These are phyloP conservation scores for Magnusiomyces ingens DNA, from an alignment of 1,139 yeast species.

Conservation along the genomic window DNA sequence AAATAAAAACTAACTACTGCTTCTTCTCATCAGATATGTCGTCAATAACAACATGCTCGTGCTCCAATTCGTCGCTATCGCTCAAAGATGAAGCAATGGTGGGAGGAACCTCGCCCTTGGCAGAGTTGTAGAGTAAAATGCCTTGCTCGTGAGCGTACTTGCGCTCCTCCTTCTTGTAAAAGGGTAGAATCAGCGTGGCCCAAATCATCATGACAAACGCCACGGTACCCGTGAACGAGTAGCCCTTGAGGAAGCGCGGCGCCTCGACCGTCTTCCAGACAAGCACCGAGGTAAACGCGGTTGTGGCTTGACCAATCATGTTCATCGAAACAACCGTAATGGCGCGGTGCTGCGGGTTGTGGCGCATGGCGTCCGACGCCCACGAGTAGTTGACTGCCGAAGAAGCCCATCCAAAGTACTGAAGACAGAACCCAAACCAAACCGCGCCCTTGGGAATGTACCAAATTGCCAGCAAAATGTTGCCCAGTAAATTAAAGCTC, in stretches of 20 bases:
- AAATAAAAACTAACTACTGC: no score
- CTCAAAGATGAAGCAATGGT: no score
- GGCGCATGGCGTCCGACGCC: constrained; percentile 18
- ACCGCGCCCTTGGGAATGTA: constrained; percentile 39
- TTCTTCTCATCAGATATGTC: no score
- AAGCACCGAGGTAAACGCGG: constrained; percentile 21
- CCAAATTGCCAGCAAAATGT: constrained; percentile 44
- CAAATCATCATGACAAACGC: constrained; percentile 42
- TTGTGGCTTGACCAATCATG: constrained; percentile 33
- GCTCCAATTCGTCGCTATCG: no score
- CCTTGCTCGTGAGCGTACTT: constrained; percentile 47
- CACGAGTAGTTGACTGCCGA: constrained; percentile 34
- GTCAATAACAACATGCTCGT: no score
- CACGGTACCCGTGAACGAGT: constrained; percentile 46
- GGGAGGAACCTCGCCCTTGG: constrained; percentile 11
- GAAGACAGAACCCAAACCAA: constrained; percentile 44
- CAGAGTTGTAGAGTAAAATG: constrained; percentile 20
- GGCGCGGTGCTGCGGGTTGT: constrained; percentile 36
- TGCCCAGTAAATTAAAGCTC: constrained; percentile 40
- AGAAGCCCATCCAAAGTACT: constrained; percentile 41
- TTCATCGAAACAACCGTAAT: constrained; percentile 36
- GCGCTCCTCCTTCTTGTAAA: constrained; percentile 54
- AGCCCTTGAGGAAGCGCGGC: constrained; percentile 48
- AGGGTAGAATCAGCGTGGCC: constrained; percentile 46
- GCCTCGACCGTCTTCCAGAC: constrained; percentile 46